Evolutionary conservation across 139 green algal genomes (phyloP).

Genomic region (Tetratostichococcus sp.): DNA sequence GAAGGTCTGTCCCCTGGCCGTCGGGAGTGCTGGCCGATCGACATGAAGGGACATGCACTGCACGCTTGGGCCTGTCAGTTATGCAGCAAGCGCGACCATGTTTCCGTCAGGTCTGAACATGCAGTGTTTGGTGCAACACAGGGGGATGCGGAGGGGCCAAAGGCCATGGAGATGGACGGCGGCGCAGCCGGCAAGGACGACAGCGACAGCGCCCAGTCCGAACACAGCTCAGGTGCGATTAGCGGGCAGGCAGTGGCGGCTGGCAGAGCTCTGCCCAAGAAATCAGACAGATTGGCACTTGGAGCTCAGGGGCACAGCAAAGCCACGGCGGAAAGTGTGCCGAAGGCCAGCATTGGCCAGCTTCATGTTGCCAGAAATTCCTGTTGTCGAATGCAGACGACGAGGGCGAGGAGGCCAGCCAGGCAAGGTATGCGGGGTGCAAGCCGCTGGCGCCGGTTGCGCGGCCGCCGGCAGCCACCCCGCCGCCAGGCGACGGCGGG

Average conservation of each 20-base stretch:
- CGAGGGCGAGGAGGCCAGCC: conserved; percentile 9
- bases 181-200: not conserved
- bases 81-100: too few relatives aligned
- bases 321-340: too few relatives aligned
- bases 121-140: not conserved
- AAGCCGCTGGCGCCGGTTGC: conserved; percentile 28
- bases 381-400: not conserved
- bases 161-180: not conserved
- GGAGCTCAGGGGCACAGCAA: too few relatives aligned
- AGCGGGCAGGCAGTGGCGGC: too few relatives aligned
- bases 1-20: not conserved
- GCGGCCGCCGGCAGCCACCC: not conserved
- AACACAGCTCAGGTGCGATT: not conserved
- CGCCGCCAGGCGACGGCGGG: not conserved
- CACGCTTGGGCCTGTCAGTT: too few relatives aligned
- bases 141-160: not conserved
- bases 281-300: too few relatives aligned
- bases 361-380: too few relatives aligned
- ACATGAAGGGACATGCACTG: too few relatives aligned
- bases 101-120: too few relatives aligned
- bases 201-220: not conserved
- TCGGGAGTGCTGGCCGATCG: too few relatives aligned
- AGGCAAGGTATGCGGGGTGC: conserved; percentile 29
- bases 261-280: too few relatives aligned
- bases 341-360: too few relatives aligned